Evolutionary conservation across 2,329 filamentous ascomycete genomes (phyloP).

Genomic region (Colletotrichum magnum): DNA sequence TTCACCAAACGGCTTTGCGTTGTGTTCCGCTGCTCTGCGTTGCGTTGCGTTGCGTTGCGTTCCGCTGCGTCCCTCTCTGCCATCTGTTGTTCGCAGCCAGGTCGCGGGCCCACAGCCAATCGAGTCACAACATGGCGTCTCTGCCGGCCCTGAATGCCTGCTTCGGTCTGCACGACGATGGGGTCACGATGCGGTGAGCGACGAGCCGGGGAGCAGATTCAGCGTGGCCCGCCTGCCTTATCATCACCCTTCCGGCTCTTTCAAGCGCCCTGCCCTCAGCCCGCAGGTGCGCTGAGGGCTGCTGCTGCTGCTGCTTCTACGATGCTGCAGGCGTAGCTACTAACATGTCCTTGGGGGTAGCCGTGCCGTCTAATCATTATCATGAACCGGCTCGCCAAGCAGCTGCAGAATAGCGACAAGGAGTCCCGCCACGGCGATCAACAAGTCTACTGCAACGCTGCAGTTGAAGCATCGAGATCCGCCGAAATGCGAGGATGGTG

Average conservation of each 20-base stretch:
- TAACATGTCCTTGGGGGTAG: not conserved
- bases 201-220: constrained; percentile 2
- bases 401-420: constrained; percentile 17
- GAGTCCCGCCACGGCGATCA: constrained; percentile 28
- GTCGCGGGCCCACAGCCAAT: constrained; percentile 24
- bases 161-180: constrained; percentile 36
- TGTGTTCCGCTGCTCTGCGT: not conserved
- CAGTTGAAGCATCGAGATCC: constrained; percentile 23
- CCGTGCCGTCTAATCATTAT: not conserved
- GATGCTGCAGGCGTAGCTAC: not conserved
- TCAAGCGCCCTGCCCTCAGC: constrained; percentile 10
- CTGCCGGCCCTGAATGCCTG: constrained; percentile 26
- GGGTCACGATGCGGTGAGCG: constrained; percentile 38
- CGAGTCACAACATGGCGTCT: constrained; percentile 29
- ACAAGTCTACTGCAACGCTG: constrained; percentile 30
- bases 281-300: no score
- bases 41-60: constrained; percentile 22
- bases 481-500: constrained; percentile 17
- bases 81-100: constrained; percentile 6
- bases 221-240: constrained; percentile 1
- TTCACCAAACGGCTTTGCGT: not conserved
- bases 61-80: not conserved
- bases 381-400: constrained; percentile 9
- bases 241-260: not conserved
- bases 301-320: constrained; percentile 1